phyloP scores from a whole-genome alignment of 345 rosid genomes.

The Draba incana region DNA sequence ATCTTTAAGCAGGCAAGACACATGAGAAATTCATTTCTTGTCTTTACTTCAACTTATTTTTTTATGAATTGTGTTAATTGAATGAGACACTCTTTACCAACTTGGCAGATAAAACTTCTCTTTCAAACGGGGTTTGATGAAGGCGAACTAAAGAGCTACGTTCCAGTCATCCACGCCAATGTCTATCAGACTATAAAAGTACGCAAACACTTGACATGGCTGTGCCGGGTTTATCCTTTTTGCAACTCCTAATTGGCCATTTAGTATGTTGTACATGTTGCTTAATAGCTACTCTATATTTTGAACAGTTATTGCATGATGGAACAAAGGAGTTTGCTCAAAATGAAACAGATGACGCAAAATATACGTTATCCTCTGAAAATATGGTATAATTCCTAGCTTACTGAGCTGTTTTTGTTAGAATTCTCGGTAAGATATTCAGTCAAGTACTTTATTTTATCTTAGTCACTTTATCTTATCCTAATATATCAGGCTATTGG shows the following conservation, averaged over 20 bases:
- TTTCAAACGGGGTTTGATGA: slow-evolving; percentile 99
- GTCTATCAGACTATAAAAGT: slow-evolving; percentile 99
- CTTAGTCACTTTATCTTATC: slow-evolving; percentile 19
- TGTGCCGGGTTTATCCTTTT: slow-evolving; percentile 71
- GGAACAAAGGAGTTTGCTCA: slow-evolving; percentile 94
- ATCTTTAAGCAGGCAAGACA: slow-evolving; percentile 92
- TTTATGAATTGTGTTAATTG: neutral
- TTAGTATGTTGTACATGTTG: slow-evolving; percentile 20
- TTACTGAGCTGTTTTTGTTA: slow-evolving; percentile 19
- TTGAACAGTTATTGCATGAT: slow-evolving; percentile 77
- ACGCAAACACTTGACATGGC: slow-evolving; percentile 69
- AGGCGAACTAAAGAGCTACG: slow-evolving; percentile 81
- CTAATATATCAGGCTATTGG: slow-evolving; percentile 65
- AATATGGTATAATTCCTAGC: slow-evolving; percentile 62
- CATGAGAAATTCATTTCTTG: neutral
- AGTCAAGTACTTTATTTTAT: slow-evolving; percentile 17
- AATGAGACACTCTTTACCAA: slow-evolving; percentile 1
- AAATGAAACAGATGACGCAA: slow-evolving; percentile 67
- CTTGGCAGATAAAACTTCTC: slow-evolving; percentile 83
- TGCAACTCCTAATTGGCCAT: slow-evolving; percentile 29
- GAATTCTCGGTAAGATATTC: neutral
- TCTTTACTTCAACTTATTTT: neutral
- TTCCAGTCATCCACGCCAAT: slow-evolving; percentile 94
- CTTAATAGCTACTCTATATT: slow-evolving; percentile 28
- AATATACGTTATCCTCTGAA: slow-evolving; percentile 64